Base-by-base conservation (phyloP, 331 rosid genomes). In the Erythrophleum ivorense region DNA sequence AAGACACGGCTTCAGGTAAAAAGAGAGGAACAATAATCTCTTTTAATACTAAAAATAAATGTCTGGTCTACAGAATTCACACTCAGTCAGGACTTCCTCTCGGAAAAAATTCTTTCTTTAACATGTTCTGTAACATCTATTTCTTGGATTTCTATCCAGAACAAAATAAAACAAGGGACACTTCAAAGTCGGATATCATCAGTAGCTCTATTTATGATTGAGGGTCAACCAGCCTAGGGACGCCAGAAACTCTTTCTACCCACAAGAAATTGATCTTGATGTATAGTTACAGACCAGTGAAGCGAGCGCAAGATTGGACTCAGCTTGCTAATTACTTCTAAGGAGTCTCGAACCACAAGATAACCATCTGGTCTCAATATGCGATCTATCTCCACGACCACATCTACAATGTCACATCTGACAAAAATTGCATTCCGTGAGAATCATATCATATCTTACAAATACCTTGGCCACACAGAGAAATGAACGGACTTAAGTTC, bases 181-280 rank as follows among this genome's bases (percentile, higher is more conserved):
- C 43, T 38, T 45, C 19, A 66, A 34, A 77, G 63, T 46, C 18
- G n/a, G 33, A 73, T 72, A 49, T 49, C 77, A 34, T 66, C 46
- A 59, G 71, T 74, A 53, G 18, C 62, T 29, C 19, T n/a, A 43
- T 58, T 64, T 79, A 83, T 5, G 19, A 86, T 72, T 65, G 65
- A 58, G 50, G 67, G 74, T 75, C 73, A 68, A 55, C 57, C 70
- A 55, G 73, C 40, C 40, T 53, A 60, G 16, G 97, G 97, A 58
- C 98, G 96, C 99, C 99, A 95, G 79, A 88, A 89, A 78, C 92
- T 88, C 86, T 93, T 93, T 87, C 83, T 84, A 65, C 86, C 93
- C 54, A 93, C 81, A 80, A 95, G 98, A 85, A 86, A 87, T 77
- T 85, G 92, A 79, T 88, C 84, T 45, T 86, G 80, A 71, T 88